Base-by-base conservation (phyloP, 2,329 filamentous ascomycete genomes). In the Grosmannia serpens region DNA sequence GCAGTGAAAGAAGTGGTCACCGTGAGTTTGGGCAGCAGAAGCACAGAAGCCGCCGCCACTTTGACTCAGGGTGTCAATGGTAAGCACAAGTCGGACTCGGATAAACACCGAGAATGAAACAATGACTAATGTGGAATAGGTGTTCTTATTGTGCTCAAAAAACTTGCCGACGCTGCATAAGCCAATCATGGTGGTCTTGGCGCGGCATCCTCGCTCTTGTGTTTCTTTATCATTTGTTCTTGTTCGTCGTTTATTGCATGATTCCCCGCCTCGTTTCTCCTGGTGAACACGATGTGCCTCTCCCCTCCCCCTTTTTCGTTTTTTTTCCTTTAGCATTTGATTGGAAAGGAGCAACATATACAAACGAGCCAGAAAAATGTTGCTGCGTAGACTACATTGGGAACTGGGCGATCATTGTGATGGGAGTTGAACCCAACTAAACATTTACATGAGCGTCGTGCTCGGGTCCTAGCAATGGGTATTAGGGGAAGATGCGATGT, bases 21-120 rank as follows among this genome's bases (percentile, higher is more conserved):
- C 2, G 91, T 96, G 26, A 95, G 89, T 63, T 76, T 97, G 41
- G 91, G 91, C 55, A 88, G 81, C 67, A 82, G 91, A 62, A 96
- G 91, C 72, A 96, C 92, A 0, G 88, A 95, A 70, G 92, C 92
- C 9, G 85, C 83, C 53, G 84, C 87, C 1, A 96, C 92, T 0
- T 71, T 96, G 67, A 92, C 90, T 0, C 92, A 96, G 70, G 92
- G 92, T 64, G 90, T 95, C 50, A 95, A 89, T 70, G 91, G 91
- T 89, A 77, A 73, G 84, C 55, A 11, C 11, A n/a, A 20, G 13
- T 26, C 9, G 17, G 4, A 1, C 31, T 3, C 9, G 1, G 2
- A 17, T 13, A 41, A 17, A 4, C 5, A 13, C 4, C 10, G 22
- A n/a, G 17, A 8, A 5, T 2, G 5, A 15, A 10, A 3, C 7